A percentile compares a stretch with the other conserved stretches of the same genome.
Evolutionary conservation across 2,329 filamentous ascomycete species (phyloP).

Genomic region (Colletotrichum tropicicola): DNA sequence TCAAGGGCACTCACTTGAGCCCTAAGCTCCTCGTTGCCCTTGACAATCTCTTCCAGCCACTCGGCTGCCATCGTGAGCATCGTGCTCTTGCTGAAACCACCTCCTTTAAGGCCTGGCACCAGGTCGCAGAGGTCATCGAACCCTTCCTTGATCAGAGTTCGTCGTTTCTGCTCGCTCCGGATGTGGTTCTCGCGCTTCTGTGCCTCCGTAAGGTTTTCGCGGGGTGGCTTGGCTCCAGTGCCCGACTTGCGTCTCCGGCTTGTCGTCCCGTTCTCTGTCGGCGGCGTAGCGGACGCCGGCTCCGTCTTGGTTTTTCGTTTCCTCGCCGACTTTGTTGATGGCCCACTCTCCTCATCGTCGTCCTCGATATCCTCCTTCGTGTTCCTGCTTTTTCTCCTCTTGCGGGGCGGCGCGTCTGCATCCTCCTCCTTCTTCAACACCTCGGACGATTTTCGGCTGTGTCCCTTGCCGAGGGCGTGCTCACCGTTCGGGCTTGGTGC

Average conservation of each 20-base stretch:
- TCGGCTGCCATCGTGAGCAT: slow-evolving; percentile 80
- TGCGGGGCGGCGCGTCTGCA: slow-evolving; percentile 53
- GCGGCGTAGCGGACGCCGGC: slow-evolving; percentile 40
- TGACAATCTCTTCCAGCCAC: slow-evolving; percentile 78
- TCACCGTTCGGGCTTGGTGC: slow-evolving; percentile 61
- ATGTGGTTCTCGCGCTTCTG: slow-evolving; percentile 91
- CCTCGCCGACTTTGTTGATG: slow-evolving; percentile 43
- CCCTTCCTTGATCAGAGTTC: slow-evolving; percentile 82
- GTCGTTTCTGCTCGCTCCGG: slow-evolving; percentile 84
- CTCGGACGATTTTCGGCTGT: slow-evolving; percentile 35
- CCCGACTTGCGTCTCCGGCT: slow-evolving; percentile 62
- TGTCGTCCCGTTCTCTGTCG: slow-evolving; percentile 43
- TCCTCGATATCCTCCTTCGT: slow-evolving; percentile 51
- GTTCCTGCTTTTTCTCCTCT: slow-evolving; percentile 64
- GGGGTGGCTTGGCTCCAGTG: slow-evolving; percentile 52
- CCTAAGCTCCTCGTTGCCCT: slow-evolving; percentile 71
- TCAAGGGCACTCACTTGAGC: slow-evolving; percentile 58
- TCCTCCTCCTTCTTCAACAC: slow-evolving; percentile 46
- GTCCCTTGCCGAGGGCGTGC: slow-evolving; percentile 31
- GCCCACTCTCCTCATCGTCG: slow-evolving; percentile 49
- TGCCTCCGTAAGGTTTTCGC: slow-evolving; percentile 81
- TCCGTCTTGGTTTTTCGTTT: slow-evolving; percentile 60
- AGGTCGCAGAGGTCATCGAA: slow-evolving; percentile 83
- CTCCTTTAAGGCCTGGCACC: slow-evolving; percentile 77
- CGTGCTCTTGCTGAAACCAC: slow-evolving; percentile 84